phyloP scores from a whole-genome alignment of 1,284 basidiomycete genomes.

The Veloboletus limbatus region DNA sequence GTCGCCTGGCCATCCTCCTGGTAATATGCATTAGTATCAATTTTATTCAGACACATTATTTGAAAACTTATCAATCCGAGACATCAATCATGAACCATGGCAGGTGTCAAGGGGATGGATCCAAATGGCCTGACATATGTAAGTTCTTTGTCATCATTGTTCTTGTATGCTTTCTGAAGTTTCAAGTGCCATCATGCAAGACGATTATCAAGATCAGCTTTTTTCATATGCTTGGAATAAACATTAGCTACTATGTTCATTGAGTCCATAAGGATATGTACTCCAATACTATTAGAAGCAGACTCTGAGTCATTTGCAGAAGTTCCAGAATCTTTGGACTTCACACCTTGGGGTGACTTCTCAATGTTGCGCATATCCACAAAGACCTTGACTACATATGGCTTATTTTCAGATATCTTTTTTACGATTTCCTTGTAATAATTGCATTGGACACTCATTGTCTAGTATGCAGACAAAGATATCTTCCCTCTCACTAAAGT shows the following conservation, averaged over 20 bases:
- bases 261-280: not conserved
- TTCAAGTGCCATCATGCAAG: not conserved
- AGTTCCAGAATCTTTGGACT: not conserved
- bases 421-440: constrained; percentile 13
- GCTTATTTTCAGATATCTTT: constrained; percentile 1
- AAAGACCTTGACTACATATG: constrained; percentile 9
- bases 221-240: not conserved
- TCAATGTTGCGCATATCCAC: constrained; percentile 16
- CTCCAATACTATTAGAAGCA: not conserved
- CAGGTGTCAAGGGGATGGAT: not conserved
- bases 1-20: not conserved
- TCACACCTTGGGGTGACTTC: constrained; percentile 1
- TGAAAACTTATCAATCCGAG: too few relatives aligned
- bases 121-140: not conserved
- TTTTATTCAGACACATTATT: too few relatives aligned
- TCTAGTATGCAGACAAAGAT: not conserved
- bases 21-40: too few relatives aligned
- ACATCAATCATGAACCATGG: constrained; percentile 5
- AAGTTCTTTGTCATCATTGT: not conserved
- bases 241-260: not conserved
- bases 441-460: not conserved
- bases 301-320: not conserved
- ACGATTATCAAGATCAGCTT: not conserved
- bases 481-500: not conserved
- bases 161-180: not conserved